These are phyloP conservation scores for Craterostigma plantagineum DNA, from an alignment of 257 asterid species.

Conservation along the genomic window DNA sequence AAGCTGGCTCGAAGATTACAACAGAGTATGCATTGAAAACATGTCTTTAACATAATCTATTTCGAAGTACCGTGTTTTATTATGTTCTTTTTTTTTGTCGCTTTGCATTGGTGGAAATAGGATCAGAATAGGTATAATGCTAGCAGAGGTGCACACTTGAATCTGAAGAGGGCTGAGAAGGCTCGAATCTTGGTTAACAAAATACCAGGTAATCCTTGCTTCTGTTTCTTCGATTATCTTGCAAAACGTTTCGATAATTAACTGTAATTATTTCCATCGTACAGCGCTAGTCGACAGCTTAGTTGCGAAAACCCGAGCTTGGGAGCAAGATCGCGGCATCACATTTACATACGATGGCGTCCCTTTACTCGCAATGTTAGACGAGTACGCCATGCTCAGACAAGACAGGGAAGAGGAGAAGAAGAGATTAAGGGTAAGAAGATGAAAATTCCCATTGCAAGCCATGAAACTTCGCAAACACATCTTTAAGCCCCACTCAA, in stretches of 20 bases:
- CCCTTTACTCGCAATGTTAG: conserved; percentile 98
- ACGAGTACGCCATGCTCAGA: conserved; percentile 88
- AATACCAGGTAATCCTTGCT: conserved; percentile 36
- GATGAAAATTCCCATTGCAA: no score
- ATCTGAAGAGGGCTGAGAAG: conserved; percentile 68
- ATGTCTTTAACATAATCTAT: no score
- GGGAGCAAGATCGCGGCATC: conserved; percentile 81
- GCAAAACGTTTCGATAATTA: no score
- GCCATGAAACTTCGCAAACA: no score
- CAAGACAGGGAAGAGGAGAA: conserved; percentile 97
- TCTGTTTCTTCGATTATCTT: no score
- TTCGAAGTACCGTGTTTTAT: no score
- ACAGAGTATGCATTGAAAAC: conserved; percentile 31
- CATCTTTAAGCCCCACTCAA: no score
- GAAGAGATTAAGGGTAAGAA: conserved; percentile 79
- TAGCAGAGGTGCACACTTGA: conserved; percentile 66
- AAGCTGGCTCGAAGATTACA: conserved; percentile 83
- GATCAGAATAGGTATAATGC: conserved; percentile 60
- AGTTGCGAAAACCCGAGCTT: conserved; percentile 69
- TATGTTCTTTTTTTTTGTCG: neutral
- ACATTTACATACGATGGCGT: conserved; percentile 87
- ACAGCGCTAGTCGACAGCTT: conserved; percentile 84
- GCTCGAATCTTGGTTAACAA: conserved; percentile 46
- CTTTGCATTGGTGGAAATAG: conserved; percentile 23
- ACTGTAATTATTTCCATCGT: conserved; percentile 2